Evolutionary conservation across 768 basidiomycete species (phyloP).

Genomic region (Suillus decipiens): DNA sequence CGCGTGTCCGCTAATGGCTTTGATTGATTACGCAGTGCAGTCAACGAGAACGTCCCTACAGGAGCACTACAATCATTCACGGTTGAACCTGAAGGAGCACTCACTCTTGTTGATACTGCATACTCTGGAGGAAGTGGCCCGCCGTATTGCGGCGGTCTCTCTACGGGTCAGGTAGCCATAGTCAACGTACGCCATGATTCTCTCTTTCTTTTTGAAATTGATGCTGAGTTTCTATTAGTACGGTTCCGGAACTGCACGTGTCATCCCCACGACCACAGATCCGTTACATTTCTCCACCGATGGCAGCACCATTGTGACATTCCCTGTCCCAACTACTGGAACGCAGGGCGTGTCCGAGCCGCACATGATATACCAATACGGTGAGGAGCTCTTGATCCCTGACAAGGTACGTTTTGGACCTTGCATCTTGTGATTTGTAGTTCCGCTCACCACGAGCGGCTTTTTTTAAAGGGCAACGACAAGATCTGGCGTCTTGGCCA

Average conservation of each 20-base stretch:
- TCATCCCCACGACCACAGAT: slow-evolving; percentile 50
- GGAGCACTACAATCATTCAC: slow-evolving; percentile 58
- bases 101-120: slow-evolving; percentile 49
- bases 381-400: slow-evolving; percentile 59
- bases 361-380: slow-evolving; percentile 63
- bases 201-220: too few species aligned
- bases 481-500: slow-evolving; percentile 66
- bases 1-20: neutral
- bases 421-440: neutral
- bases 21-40: slow-evolving; percentile 41
- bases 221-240: slow-evolving; percentile 39
- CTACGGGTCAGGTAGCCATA: slow-evolving; percentile 59
- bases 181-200: slow-evolving; percentile 47
- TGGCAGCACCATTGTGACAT: slow-evolving; percentile 47
- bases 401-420: slow-evolving; percentile 52
- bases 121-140: slow-evolving; percentile 53
- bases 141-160: slow-evolving; percentile 51
- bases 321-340: slow-evolving; percentile 45
- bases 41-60: slow-evolving; percentile 50
- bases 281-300: slow-evolving; percentile 32
- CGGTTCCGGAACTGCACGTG: slow-evolving; percentile 51
- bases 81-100: slow-evolving; percentile 44
- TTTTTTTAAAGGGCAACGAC: slow-evolving; percentile 54
- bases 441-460: neutral
- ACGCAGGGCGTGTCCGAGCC: slow-evolving; percentile 50